phyloP scores from a whole-genome alignment of 1,139 yeast genomes.

The Pichia sp. region DNA sequence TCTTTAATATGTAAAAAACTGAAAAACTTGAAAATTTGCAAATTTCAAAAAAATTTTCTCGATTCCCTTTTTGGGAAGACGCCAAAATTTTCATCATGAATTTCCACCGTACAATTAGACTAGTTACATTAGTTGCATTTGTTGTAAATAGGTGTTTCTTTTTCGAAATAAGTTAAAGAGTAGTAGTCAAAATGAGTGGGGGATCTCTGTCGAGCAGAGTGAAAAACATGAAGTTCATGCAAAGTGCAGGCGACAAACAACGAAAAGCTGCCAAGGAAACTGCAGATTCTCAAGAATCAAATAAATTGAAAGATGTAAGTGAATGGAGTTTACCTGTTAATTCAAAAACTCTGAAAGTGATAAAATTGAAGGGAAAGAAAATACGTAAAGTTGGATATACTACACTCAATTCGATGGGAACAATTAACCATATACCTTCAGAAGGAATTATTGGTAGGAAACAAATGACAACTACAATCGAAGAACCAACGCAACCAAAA shows the following conservation, averaged over 20 bases:
- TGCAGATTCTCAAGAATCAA: conserved; percentile 31
- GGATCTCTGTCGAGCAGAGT: conserved; percentile 45
- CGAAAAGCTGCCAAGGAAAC: conserved; percentile 30
- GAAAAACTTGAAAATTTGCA: conserved; percentile 6
- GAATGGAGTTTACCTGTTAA: conserved; percentile 53
- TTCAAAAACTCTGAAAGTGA: conserved; percentile 20
- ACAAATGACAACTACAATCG: background rate
- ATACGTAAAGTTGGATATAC: conserved; percentile 46
- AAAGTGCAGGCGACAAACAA: conserved; percentile 9
- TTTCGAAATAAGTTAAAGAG: background rate
- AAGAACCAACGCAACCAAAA: background rate
- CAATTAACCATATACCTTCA: background rate
- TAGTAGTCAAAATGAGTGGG: conserved; percentile 6
- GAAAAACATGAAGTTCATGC: conserved; percentile 68
- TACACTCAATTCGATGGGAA: conserved; percentile 15
- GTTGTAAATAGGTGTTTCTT: background rate
- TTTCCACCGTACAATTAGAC: background rate
- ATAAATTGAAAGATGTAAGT: conserved; percentile 46
- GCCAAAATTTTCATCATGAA: background rate
- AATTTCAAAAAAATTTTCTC: background rate
- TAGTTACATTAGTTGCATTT: background rate
- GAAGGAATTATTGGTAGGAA: conserved; percentile 28
- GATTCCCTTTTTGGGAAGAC: background rate
- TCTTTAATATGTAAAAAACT: background rate
- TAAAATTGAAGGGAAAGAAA: conserved; percentile 24